Evolutionary conservation across 805 yeast genomes (phyloP).

Genomic region (Starmerella potacharoeniae): DNA sequence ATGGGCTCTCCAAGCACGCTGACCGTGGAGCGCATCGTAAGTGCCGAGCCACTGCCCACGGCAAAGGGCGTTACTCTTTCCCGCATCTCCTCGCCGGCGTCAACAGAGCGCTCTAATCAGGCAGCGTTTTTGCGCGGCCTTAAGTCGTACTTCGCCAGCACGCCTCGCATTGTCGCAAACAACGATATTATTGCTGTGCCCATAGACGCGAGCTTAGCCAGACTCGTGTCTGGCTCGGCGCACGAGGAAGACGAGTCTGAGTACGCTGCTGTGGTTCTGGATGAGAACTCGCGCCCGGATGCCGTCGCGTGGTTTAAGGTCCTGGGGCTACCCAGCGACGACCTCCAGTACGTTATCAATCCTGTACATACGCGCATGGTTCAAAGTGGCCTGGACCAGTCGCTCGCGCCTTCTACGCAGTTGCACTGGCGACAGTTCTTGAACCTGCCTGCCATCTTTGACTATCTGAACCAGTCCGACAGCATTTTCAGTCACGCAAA

Average conservation of each 20-base stretch:
- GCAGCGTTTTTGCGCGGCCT: constrained; percentile 49
- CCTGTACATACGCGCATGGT: constrained; percentile 57
- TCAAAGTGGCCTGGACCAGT: constrained; percentile 48
- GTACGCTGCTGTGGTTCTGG: constrained; percentile 4
- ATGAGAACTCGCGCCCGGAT: constrained; percentile 34
- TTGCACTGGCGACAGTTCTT: constrained; percentile 40
- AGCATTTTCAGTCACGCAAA: constrained; percentile 39
- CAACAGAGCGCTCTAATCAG: constrained; percentile 55
- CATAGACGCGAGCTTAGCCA: constrained; percentile 57
- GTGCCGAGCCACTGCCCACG: constrained; percentile 27
- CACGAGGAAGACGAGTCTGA: constrained; percentile 43
- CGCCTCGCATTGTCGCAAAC: constrained; percentile 44
- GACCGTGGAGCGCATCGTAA: constrained; percentile 1
- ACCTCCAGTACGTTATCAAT: constrained; percentile 42
- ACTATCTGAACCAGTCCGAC: constrained; percentile 26
- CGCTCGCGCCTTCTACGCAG: constrained; percentile 23
- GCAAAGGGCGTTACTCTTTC: constrained; percentile 59
- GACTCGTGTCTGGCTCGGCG: constrained; percentile 32
- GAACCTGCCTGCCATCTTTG: constrained; percentile 31
- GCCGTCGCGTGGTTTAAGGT: constrained; percentile 79
- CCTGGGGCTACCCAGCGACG: constrained; percentile 11
- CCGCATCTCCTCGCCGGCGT: constrained; percentile 55
- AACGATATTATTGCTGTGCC: constrained; percentile 69
- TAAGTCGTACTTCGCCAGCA: constrained; percentile 47
- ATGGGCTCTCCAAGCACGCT: constrained; percentile 32